Evolutionary conservation across 331 rosid species (phyloP), one percentile per base, ranked within the genome.

Genomic region (Spiraea crenata): DNA sequence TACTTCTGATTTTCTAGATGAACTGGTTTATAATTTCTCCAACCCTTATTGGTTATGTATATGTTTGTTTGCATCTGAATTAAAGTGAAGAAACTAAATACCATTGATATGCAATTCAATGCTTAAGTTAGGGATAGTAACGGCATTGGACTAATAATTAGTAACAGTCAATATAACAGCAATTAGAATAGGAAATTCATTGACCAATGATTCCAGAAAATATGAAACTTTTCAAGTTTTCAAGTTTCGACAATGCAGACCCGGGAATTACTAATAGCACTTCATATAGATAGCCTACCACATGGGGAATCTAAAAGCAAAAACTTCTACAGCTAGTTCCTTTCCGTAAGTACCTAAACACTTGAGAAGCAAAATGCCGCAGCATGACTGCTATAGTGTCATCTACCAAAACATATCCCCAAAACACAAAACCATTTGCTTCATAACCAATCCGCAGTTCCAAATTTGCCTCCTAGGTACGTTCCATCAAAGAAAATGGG

Each of bases 401-500:
- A 75, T 39, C 54, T 75, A 81, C 79, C 84, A 78, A 71, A 87
- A 83, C 65, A 78, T 51, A 55, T 38, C 80, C 71, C 80, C 82
- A 48, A 50, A 75, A 71, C 69, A 71, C 79, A 79, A 56, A 58
- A 58, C 69, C 19, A 65, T 61, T 57, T 44, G 74, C 70, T 79
- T 73, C 80, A 68, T 44, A 44, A 49, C 60, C 48, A 17, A 55
- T 37, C 69, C 37, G 67, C 48, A 65, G 63, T 39, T 65, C 59
- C 65, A 8, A 10, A 8, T 15, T 20, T 14, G 51, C 61, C 54
- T 52, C 67, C 34, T 51, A 58, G 52, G n/a, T 40, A 5, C 57
- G 31, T 65, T 71, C 84, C 80, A 78, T 80, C 90, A 79, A 31
- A 95, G 90, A 69, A 95, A 95, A 79, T 95, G 99, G 9, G 99